Evolutionary conservation across 345 rosid genomes (phyloP), one percentile per base, ranked within the genome.

Genomic region (Lumnitzera littorea): DNA sequence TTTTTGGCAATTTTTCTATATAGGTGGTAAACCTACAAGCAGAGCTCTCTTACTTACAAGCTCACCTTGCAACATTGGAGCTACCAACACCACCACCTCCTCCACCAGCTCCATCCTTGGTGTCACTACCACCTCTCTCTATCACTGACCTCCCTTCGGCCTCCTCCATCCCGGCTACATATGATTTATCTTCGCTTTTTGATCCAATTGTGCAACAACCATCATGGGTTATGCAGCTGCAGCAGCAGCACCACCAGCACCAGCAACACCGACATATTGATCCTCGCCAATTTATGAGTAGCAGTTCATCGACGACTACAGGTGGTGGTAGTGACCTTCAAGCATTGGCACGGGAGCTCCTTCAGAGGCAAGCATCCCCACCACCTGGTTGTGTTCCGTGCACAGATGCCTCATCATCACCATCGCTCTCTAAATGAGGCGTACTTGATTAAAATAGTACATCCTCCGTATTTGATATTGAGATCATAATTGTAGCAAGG

Each of bases 1-100:
- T 36, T 36, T 36, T 36, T 36, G 9, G 43, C 10, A 36, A 36
- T 4, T 4, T 36, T 36, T 5, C 12, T 27, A 14, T 11, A 41
- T 62, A 92, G 98, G 89, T 87, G 56, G 84, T 87, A 76, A 85
- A 69, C 71, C 78, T 92, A 51, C 96, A 87, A 63, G 86, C 98
- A 6, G 96, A 92, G 77, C 78, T 92, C 10, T 75, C 98, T n/a
- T 84, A 74, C 78, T 71, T 87, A 65, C 96, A 89, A 73, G 82
- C 96, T 46, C 84, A 83, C 59, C 68, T 89, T 50, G 73, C 94
- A 23, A 71, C 94, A 11, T 53, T 89, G 61, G 87, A 85, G 80
- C 72, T 73, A 16, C 83, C 88, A 20, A 66, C 81, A 15, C 77
- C 74, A n/a, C 77, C 80, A 14, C 76, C 84, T 8, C 84, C 82